These are phyloP conservation scores for Bodo saltans DNA, from an alignment of 78 protist species.

Conservation along the genomic window DNA sequence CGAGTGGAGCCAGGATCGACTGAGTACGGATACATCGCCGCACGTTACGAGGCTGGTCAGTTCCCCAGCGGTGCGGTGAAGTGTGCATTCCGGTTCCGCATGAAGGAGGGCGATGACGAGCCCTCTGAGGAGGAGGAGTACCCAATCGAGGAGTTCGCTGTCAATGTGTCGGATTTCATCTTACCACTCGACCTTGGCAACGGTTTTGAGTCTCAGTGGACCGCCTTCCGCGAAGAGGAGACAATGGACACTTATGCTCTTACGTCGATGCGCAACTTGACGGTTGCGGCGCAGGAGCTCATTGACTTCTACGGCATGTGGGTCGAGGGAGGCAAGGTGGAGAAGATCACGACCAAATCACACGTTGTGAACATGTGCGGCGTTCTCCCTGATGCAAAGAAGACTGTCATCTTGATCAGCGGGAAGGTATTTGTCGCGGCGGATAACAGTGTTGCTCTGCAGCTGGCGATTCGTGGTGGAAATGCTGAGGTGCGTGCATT, in stretches of 20 bases:
- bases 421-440: background rate
- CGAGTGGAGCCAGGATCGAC: background rate
- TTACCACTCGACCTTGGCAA: background rate
- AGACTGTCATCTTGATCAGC: background rate
- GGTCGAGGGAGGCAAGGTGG: background rate
- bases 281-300: background rate
- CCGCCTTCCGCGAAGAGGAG: background rate
- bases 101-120: conserved; percentile 14
- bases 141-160: conserved; percentile 8
- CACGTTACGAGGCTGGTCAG: background rate
- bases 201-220: background rate
- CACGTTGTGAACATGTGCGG: background rate
- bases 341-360: background rate
- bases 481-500: background rate
- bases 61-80: background rate
- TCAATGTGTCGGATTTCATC: conserved; percentile 12
- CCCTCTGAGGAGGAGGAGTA: background rate
- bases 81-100: background rate
- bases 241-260: conserved; percentile 9
- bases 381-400: background rate
- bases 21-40: background rate
- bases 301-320: background rate
- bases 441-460: background rate
- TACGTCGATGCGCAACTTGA: background rate
- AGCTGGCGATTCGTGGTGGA: background rate